phyloP scores from a whole-genome alignment of 805 yeast species.

The Teunomyces tritomae region DNA sequence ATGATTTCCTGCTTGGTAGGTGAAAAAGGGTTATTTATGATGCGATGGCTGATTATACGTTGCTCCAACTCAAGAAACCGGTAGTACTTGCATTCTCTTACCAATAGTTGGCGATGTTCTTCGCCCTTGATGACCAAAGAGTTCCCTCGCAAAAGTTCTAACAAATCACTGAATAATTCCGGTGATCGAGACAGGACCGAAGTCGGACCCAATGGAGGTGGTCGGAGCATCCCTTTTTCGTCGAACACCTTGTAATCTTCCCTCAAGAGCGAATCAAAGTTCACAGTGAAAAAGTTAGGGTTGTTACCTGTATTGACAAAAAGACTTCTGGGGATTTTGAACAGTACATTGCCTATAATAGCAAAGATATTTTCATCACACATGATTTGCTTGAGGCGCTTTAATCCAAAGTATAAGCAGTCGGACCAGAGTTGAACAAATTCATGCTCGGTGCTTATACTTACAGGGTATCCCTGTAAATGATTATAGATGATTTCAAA shows the following conservation, averaged over 20 bases:
- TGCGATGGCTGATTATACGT: slow-evolving; percentile 50
- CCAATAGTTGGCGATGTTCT: slow-evolving; percentile 52
- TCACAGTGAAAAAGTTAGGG: slow-evolving; percentile 74
- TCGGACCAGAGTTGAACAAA: slow-evolving; percentile 65
- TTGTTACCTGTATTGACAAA: slow-evolving; percentile 61
- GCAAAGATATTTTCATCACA: slow-evolving; percentile 55
- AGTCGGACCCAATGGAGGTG: slow-evolving; percentile 72
- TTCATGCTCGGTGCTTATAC: slow-evolving; percentile 57
- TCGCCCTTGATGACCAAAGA: slow-evolving; percentile 47
- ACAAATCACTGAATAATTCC: slow-evolving; percentile 50
- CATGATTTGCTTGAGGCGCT: slow-evolving; percentile 49
- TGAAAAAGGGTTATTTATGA: slow-evolving; percentile 50
- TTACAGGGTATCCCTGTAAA: slow-evolving; percentile 75
- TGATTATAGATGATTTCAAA: slow-evolving; percentile 69
- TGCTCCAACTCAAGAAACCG: slow-evolving; percentile 76
- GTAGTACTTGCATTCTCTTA: slow-evolving; percentile 74
- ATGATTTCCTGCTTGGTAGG: slow-evolving; percentile 54
- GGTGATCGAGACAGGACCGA: slow-evolving; percentile 52
- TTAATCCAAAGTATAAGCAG: slow-evolving; percentile 67
- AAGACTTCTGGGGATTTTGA: slow-evolving; percentile 57
- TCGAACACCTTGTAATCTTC: slow-evolving; percentile 43
- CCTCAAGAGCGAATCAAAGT: slow-evolving; percentile 49
- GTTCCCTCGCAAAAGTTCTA: slow-evolving; percentile 58
- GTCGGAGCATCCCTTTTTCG: slow-evolving; percentile 54
- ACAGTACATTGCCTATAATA: slow-evolving; percentile 56